Conservation (phyloP, 768 basidiomycete genomes). For the Tylopilus sp. region DNA sequence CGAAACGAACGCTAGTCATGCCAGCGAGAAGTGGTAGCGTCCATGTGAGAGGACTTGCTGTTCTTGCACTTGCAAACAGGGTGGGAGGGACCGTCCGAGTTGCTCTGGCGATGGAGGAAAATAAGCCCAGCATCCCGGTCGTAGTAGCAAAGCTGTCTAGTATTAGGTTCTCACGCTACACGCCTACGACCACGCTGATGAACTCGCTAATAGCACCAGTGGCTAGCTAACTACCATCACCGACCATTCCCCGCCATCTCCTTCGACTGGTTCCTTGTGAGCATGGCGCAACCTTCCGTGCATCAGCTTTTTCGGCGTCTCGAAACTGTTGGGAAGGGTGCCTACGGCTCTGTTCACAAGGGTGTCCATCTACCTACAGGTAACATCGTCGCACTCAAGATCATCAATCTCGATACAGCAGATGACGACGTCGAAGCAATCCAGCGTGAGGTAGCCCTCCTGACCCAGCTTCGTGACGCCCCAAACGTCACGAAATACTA, state of each 20-base stretch:
- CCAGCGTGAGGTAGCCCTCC: constrained; percentile 90
- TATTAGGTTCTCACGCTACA: constrained; percentile 18
- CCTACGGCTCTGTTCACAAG: constrained; percentile 94
- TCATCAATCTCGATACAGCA: constrained; percentile 95
- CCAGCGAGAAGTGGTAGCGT: constrained; percentile 16
- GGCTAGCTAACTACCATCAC: not conserved
- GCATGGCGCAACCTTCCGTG: constrained; percentile 54
- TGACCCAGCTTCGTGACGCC: constrained; percentile 85
- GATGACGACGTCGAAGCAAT: constrained; percentile 98
- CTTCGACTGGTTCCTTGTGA: not conserved
- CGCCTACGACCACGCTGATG: not conserved
- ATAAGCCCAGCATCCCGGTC: constrained; percentile 13
- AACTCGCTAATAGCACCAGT: not conserved
- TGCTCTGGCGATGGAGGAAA: constrained; percentile 23
- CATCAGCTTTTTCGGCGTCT: constrained; percentile 82
- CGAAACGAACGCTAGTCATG: constrained; percentile 43
- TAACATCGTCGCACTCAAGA: constrained; percentile 93
- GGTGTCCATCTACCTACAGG: constrained; percentile 82
- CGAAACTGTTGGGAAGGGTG: constrained; percentile 92
- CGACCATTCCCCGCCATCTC: not conserved
- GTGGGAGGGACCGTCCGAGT: constrained; percentile 21
- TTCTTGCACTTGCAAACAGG: constrained; percentile 8
- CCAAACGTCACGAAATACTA: constrained; percentile 94
- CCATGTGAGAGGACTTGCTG: constrained; percentile 21
- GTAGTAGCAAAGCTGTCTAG: not conserved